Percentiles rank a stretch among this genome's conserved stretches.
phyloP scores from a whole-genome alignment of 768 basidiomycete genomes.

The Fomitopsis serialis region DNA sequence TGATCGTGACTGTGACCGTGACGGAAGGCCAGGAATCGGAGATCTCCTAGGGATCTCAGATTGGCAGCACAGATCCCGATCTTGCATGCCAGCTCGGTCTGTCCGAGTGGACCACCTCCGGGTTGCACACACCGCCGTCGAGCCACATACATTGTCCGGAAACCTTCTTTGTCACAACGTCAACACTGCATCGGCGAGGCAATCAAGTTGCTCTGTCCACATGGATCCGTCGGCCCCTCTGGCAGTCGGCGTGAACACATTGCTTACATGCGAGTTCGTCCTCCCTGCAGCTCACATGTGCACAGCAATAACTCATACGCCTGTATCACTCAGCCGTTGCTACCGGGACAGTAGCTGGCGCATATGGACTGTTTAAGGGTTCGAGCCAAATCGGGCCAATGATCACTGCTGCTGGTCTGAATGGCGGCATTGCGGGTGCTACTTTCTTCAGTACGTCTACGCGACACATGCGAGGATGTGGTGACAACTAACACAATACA shows the following conservation, averaged over 20 bases:
- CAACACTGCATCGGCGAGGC: too few relatives aligned
- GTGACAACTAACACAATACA: constrained; percentile 22
- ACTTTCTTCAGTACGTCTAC: constrained; percentile 70
- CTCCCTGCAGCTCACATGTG: constrained; percentile 19
- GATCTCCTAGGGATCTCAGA: too few relatives aligned
- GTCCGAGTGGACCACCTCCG: not conserved
- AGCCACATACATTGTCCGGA: too few relatives aligned
- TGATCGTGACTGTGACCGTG: too few relatives aligned
- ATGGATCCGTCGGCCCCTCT: constrained; percentile 28
- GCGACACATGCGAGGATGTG: not conserved
- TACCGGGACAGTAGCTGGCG: constrained; percentile 42
- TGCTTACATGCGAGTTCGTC: constrained; percentile 80
- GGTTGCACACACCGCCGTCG: not conserved
- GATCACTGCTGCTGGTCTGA: constrained; percentile 58
- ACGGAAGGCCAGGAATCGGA: too few relatives aligned
- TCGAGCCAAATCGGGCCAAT: constrained; percentile 42
- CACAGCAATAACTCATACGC: constrained; percentile 22
- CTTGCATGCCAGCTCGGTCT: not conserved
- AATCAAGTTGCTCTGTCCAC: too few relatives aligned
- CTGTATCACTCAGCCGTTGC: constrained; percentile 40
- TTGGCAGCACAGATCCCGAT: too few relatives aligned
- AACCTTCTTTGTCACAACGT: too few relatives aligned
- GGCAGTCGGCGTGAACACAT: constrained; percentile 52
- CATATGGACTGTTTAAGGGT: constrained; percentile 42
- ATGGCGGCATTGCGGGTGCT: constrained; percentile 64